phyloP scores from a whole-genome alignment of 495 filamentous ascomycete species.

The Lasiosphaeria hispida region DNA sequence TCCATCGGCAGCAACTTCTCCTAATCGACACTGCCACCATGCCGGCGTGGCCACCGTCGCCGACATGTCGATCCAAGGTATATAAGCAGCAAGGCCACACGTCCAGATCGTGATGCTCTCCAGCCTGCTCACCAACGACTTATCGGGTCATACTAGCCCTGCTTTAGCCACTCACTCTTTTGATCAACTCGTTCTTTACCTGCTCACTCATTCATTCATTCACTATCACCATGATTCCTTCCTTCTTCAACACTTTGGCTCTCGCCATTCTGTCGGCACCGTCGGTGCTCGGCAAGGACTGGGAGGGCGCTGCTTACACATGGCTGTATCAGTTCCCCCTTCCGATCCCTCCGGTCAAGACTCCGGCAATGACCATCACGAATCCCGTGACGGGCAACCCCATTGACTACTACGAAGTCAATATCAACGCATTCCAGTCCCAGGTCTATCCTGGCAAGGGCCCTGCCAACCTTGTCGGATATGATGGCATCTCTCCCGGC shows the following conservation, averaged over 20 bases:
- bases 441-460: constrained; percentile 48
- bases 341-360: constrained; percentile 49
- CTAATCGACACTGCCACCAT: too few species aligned
- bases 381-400: constrained; percentile 31
- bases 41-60: too few species aligned
- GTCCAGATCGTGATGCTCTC: too few species aligned
- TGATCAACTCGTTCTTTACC: not conserved
- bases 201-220: not conserved
- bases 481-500: constrained; percentile 54
- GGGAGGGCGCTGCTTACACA: constrained; percentile 34
- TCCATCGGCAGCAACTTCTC: too few species aligned
- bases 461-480: constrained; percentile 47
- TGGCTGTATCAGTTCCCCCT: constrained; percentile 46
- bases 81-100: too few species aligned
- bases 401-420: constrained; percentile 45
- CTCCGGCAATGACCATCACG: constrained; percentile 30
- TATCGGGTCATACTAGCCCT: too few species aligned
- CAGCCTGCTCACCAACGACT: too few species aligned
- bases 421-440: constrained; percentile 44
- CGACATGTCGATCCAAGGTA: too few species aligned
- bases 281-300: constrained; percentile 21
- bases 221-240: constrained; percentile 7
- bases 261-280: constrained; percentile 6
- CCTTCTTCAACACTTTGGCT: not conserved
- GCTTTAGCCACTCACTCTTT: not conserved